Evolutionary conservation across 2,329 filamentous ascomycete species (phyloP).

Genomic region (Leptosphaerulina australis): DNA sequence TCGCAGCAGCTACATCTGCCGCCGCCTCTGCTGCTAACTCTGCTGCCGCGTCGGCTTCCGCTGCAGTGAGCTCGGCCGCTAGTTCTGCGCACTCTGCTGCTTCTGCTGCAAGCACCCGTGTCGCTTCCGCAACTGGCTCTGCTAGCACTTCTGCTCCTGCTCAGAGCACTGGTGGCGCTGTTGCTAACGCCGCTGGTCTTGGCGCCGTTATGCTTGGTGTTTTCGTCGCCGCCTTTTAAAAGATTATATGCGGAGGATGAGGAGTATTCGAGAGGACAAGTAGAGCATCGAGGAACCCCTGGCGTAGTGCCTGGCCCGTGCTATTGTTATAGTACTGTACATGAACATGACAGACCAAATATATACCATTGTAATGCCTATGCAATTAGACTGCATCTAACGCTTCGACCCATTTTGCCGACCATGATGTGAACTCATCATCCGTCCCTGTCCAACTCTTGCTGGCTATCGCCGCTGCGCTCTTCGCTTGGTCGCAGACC

Average conservation of each 20-base stretch:
- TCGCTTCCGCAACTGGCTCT: constrained; percentile 11
- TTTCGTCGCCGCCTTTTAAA: constrained; percentile 27
- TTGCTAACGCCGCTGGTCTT: constrained; percentile 26
- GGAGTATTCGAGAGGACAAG: neutral
- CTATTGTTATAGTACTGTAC: neutral
- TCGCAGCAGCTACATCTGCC: constrained; percentile 9
- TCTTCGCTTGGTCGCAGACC: constrained; percentile 66
- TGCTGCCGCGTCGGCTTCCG: constrained; percentile 5
- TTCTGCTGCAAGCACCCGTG: constrained; percentile 1
- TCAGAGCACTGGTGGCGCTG: constrained; percentile 30
- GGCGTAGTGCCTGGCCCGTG: constrained; percentile 13
- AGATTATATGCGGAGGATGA: neutral
- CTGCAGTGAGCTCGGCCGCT: constrained; percentile 3
- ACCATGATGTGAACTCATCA: constrained; percentile 83
- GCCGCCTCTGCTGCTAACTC: constrained; percentile 5
- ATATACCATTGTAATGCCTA: constrained; percentile 4
- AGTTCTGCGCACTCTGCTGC: constrained; percentile 8
- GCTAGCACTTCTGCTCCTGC: constrained; percentile 10
- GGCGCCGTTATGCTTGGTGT: constrained; percentile 26
- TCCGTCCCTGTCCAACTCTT: constrained; percentile 67
- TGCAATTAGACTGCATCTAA: constrained; percentile 45
- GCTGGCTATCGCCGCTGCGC: constrained; percentile 61
- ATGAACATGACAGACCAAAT: constrained; percentile 14
- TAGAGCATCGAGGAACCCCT: constrained; percentile 14
- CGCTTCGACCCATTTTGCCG: constrained; percentile 60